Evolutionary conservation across 2,329 filamentous ascomycete genomes (phyloP).

Genomic region (Clarireedia monteithiana): DNA sequence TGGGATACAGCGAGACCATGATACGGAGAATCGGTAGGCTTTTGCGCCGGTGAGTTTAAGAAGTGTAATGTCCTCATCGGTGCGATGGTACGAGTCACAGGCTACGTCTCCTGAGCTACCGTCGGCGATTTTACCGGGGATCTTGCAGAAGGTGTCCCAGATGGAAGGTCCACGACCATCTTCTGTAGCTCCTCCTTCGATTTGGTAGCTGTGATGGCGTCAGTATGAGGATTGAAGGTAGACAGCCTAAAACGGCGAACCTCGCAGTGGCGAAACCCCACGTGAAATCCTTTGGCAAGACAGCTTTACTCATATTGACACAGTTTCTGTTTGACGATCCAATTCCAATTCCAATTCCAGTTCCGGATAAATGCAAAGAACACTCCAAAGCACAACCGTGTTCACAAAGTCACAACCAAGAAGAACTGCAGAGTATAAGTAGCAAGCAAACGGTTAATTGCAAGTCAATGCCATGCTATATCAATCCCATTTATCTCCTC

Average conservation of each 20-base stretch:
- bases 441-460: constrained; percentile 5
- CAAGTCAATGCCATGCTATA: background rate
- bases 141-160: constrained; percentile 83
- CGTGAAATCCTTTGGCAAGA: constrained; percentile 60
- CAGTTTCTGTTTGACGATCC: constrained; percentile 4
- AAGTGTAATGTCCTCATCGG: constrained; percentile 66
- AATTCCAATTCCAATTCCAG: background rate
- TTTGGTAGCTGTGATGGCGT: constrained; percentile 60
- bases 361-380: constrained; percentile 7
- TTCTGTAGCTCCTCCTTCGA: constrained; percentile 67
- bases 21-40: constrained; percentile 77
- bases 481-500: too few relatives aligned
- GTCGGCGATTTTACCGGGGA: constrained; percentile 75
- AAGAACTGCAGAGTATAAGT: constrained; percentile 6
- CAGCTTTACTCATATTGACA: constrained; percentile 36
- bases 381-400: background rate
- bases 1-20: constrained; percentile 79
- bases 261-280: constrained; percentile 77
- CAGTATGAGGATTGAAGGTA: background rate
- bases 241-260: constrained; percentile 37
- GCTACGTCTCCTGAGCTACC: constrained; percentile 67
- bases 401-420: background rate
- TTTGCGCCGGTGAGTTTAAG: constrained; percentile 66
- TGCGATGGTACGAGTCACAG: constrained; percentile 82
- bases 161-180: constrained; percentile 78